A percentile compares a stretch with the other conserved stretches of the same genome.
phyloP scores from a whole-genome alignment of 73 alveolate genomes.

The Blepharisma japonicum region DNA sequence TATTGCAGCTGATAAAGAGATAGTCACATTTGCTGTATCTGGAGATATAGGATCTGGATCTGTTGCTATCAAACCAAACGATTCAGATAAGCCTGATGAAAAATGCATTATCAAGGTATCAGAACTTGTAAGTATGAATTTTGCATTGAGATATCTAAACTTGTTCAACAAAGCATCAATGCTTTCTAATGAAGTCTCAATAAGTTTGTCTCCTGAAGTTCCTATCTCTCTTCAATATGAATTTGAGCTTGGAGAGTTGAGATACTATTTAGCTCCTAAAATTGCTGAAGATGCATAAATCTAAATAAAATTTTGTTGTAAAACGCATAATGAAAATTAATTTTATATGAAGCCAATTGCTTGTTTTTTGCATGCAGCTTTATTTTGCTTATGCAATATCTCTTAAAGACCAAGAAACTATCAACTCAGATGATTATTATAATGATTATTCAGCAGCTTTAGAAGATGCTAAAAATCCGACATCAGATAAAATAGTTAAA shows the following conservation, averaged over 20 bases:
- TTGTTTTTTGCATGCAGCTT: too few species aligned
- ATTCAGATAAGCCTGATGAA: neutral
- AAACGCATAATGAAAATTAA: too few species aligned
- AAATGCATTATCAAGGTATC: conserved; percentile 11
- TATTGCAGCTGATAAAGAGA: conserved; percentile 77
- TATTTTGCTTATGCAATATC: too few species aligned
- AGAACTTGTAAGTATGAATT: conserved; percentile 82
- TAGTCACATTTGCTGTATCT: conserved; percentile 79
- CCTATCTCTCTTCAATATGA: conserved; percentile 93
- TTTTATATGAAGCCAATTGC: too few species aligned
- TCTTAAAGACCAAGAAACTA: too few species aligned
- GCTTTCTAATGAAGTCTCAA: conserved; percentile 70
- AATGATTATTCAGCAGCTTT: too few species aligned
- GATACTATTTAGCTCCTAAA: conserved; percentile 97
- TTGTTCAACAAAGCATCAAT: conserved; percentile 96
- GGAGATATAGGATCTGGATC: conserved; percentile 97
- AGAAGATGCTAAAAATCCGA: too few species aligned
- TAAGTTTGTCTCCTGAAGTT: conserved; percentile 83
- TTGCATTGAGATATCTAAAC: conserved; percentile 94
- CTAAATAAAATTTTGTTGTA: neutral
- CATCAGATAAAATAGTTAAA: too few species aligned
- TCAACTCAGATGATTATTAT: too few species aligned
- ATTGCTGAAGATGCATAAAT: conserved; percentile 72
- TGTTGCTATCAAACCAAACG: conserved; percentile 70
- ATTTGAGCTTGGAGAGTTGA: conserved; percentile 89